Percentiles rank a stretch among this genome's conserved stretches.
Conservation (phyloP, 2,329 filamentous ascomycete species). For the Aspergillus neotritici region DNA sequence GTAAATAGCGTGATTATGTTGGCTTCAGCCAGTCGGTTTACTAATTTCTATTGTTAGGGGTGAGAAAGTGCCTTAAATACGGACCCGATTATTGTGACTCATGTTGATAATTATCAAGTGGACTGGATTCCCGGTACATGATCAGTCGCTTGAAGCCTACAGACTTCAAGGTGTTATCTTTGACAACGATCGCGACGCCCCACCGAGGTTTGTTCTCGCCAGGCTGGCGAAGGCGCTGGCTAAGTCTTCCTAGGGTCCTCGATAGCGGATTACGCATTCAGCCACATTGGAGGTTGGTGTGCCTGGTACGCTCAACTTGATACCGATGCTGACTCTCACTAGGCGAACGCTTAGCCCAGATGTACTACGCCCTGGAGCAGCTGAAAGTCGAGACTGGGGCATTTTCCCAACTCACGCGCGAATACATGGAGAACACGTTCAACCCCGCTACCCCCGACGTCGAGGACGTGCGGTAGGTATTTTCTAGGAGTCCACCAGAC, state of each 20-base stretch:
- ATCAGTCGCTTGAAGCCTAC: slow-evolving; percentile 53
- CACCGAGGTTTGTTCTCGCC: slow-evolving; percentile 44
- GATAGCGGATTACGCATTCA: slow-evolving; percentile 58
- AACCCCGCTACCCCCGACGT: slow-evolving; percentile 55
- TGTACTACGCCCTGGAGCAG: slow-evolving; percentile 52
- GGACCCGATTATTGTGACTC: background rate
- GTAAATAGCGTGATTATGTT: slow-evolving; percentile 21
- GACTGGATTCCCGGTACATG: slow-evolving; percentile 60
- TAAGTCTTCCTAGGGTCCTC: slow-evolving; percentile 44
- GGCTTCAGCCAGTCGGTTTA: background rate
- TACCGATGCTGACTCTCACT: slow-evolving; percentile 36
- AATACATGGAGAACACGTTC: slow-evolving; percentile 55
- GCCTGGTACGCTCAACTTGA: background rate
- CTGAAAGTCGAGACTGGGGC: slow-evolving; percentile 55
- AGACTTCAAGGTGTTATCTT: slow-evolving; percentile 68
- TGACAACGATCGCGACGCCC: slow-evolving; percentile 59
- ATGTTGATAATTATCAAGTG: slow-evolving; percentile 37
- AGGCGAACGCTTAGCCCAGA: slow-evolving; percentile 47
- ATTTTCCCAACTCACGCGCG: slow-evolving; percentile 56
- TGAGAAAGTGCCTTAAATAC: slow-evolving; percentile 16
- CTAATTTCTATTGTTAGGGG: slow-evolving; percentile 24
- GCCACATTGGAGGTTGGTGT: slow-evolving; percentile 50
- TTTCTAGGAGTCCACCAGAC: background rate
- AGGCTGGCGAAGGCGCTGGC: background rate
- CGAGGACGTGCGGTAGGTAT: slow-evolving; percentile 44